phyloP scores from a whole-genome alignment of 148 eudicot genomes.

The Fallopia convolvulus region DNA sequence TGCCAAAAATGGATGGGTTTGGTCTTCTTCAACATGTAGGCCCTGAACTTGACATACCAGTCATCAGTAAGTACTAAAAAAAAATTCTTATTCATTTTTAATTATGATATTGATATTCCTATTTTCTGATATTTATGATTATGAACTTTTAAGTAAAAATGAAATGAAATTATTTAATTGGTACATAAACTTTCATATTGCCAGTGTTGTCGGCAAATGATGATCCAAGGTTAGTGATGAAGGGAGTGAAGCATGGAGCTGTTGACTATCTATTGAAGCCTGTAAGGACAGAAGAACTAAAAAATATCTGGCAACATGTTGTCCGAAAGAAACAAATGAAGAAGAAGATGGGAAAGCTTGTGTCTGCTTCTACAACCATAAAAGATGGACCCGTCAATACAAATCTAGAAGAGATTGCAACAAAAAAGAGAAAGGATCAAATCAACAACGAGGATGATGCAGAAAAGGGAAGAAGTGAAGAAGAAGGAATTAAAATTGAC shows the following conservation, averaged over 20 bases:
- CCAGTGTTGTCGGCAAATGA: slow-evolving; percentile 57
- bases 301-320: slow-evolving; percentile 51
- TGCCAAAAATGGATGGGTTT: slow-evolving; percentile 96
- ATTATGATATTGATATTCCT: neutral
- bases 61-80: slow-evolving; percentile 47
- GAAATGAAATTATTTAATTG: neutral
- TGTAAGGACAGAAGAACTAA: slow-evolving; percentile 28
- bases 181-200: slow-evolving; percentile 8
- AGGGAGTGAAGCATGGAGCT: slow-evolving; percentile 42
- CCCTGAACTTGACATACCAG: slow-evolving; percentile 83
- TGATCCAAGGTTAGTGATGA: slow-evolving; percentile 29
- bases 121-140: neutral
- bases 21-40: slow-evolving; percentile 77
- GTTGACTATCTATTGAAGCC: slow-evolving; percentile 51
- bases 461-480: neutral
- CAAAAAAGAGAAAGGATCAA: neutral
- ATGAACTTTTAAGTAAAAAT: neutral
- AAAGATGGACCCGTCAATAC: neutral
- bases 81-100: neutral
- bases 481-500: neutral
- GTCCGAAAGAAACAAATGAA: slow-evolving; percentile 17
- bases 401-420: neutral
- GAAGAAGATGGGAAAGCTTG: neutral
- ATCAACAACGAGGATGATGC: neutral
- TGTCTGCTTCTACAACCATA: neutral